A percentile compares a stretch with the other conserved stretches of the same genome.
phyloP scores from a whole-genome alignment of 805 yeast genomes.

The Candida piceae region DNA sequence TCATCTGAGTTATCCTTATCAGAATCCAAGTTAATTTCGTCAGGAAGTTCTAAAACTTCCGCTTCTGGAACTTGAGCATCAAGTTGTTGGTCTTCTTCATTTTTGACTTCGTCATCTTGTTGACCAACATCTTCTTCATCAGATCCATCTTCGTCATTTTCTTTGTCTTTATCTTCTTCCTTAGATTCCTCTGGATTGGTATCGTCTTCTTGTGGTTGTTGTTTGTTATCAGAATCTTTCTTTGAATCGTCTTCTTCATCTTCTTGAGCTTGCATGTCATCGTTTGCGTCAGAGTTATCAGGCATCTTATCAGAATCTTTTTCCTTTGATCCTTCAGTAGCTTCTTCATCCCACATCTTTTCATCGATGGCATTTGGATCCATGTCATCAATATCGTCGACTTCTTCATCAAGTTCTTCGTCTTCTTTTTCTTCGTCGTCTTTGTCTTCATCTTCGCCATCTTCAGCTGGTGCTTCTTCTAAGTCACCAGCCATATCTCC shows the following conservation, averaged over 20 bases:
- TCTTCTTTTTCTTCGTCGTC: constrained; percentile 53
- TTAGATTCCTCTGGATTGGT: constrained; percentile 33
- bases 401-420: constrained; percentile 80
- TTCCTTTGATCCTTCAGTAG: constrained; percentile 68
- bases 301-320: constrained; percentile 74
- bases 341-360: constrained; percentile 97
- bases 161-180: constrained; percentile 35
- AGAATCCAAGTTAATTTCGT: constrained; percentile 84
- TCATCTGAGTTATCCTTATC: constrained; percentile 56
- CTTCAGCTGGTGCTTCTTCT: constrained; percentile 71
- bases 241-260: constrained; percentile 31
- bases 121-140: constrained; percentile 74
- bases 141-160: constrained; percentile 42
- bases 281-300: constrained; percentile 46
- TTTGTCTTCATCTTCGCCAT: constrained; percentile 44
- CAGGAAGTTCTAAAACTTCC: constrained; percentile 87
- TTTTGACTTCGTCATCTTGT: constrained; percentile 71
- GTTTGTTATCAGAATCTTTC: constrained; percentile 29
- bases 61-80: constrained; percentile 76
- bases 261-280: constrained; percentile 47
- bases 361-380: constrained; percentile 96
- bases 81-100: constrained; percentile 63
- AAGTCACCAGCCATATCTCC: constrained; percentile 96
- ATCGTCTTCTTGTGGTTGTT: constrained; percentile 29
- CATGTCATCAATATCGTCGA: constrained; percentile 81